Evolutionary conservation across 106 monocot species (phyloP), one percentile per base, ranked within the genome.

Genomic region (Chionographis japonica): DNA sequence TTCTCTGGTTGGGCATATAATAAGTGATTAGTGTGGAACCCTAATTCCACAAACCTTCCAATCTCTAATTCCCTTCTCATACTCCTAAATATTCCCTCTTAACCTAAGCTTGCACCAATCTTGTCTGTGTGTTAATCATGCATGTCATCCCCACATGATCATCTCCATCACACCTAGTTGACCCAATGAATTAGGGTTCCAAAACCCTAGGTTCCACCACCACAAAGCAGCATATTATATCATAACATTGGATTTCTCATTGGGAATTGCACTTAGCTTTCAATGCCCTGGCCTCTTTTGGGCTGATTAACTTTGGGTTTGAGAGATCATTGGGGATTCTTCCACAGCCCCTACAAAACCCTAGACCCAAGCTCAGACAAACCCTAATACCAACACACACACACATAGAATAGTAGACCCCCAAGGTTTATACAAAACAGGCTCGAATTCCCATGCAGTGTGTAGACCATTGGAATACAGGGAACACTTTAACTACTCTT

Each of bases 41-140:
- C 41, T 56, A 55, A 40, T 50, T 55, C 40, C 65, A 74, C 62
- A 77, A 70, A 69, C 77, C 76, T 71, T 76, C 69, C 67, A 54
- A 70, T 40, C 72, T 81, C 77, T 77, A 72, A 77, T 72, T 77
- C 72, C 62, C 81, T 73, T 77, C 52, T 17, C 81, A 76, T 68
- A 68, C 71, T 68, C 81, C 81, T 65, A 81, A 72, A 81, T 81
- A 81, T 81, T 81, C 81, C 77, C 8, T 60, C 66, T 72, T 57
- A 76, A 72, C 63, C 27, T 27, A 27, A 27, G 27, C 81, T 71
- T 66, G 76, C 66, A 58, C 76, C 76, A 75, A 75, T 68, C 67
- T 56, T 56, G 70, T 71, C 76, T 67, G 35, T 27, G 72, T 61
- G 58, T 72, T 72, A 56, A 65, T 62, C 68, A 56, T n/a, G n/a